Base-by-base conservation (phyloP, 164 flowering plant genomes). In the Kingdonia uniflora region DNA sequence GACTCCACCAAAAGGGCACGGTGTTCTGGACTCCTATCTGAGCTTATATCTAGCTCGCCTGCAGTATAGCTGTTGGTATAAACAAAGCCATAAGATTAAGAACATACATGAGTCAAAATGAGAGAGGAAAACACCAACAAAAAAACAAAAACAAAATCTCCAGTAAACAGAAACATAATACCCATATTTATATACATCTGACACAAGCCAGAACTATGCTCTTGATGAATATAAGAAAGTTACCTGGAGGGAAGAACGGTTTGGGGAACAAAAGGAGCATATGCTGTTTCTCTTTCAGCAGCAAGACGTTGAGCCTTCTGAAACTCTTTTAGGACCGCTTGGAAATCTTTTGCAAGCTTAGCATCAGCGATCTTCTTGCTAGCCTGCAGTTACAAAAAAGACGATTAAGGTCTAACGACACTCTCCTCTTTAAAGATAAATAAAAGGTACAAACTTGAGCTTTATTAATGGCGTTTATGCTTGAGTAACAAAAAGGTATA, bases 261-360 rank as follows among this genome's bases (percentile, higher is more conserved):
- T 53, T 75, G 70, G n/a, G 75, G 71, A 60, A 75, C 69, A 65
- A 69, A 67, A 58, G 84, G 84, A 19, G 83, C 52, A 68, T 77
- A 85, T 15, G 82, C 71, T 29, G 81, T 71, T 69, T 82, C 89
- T 61, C 83, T 77, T 59, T 85, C 85, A 58, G 82, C 84, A 23
- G 87, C 79, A 70, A 85, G 79, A 49, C 78, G 73, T 59, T 85
- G 95, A 19, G 87, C 84, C 74, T 80, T 85, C 62, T 85, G 89
- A 63, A 82, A 85, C 39, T 85, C 87, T 67, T 76, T 80, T 37
- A 85, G 70, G 63, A 79, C 79, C 5, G 80, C 66, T 47, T 80
- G 80, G 38, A 82, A 85, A 75, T 85, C 95, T 57, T 76, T 85
- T 42, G 95, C 85, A 62, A 80, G 90, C 58, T 85, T 85, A 42